Evolutionary conservation across 2,329 filamentous ascomycete species (phyloP).

Genomic region (Penicillium verrucosum): DNA sequence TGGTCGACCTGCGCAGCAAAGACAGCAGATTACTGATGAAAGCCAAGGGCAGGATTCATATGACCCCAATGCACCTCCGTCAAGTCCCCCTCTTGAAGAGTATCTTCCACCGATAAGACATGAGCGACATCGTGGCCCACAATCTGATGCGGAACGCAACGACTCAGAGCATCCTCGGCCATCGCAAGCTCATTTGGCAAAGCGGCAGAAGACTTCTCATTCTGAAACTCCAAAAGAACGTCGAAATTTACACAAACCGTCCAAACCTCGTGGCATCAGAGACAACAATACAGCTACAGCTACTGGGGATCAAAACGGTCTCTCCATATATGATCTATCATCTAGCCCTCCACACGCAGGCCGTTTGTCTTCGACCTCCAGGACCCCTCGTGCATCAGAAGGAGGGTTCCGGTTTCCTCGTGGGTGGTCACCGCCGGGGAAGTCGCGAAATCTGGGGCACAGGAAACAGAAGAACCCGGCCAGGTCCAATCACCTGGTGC

Average conservation of each 20-base stretch:
- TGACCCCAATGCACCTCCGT: slow-evolving; percentile 31
- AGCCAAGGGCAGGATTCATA: slow-evolving; percentile 35
- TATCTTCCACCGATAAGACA: slow-evolving; percentile 28
- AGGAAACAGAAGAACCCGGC: slow-evolving; percentile 16
- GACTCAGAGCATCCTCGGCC: slow-evolving; percentile 1
- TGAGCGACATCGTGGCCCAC: slow-evolving; percentile 4
- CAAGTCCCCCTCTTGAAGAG: slow-evolving; percentile 32
- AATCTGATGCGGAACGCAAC: not conserved
- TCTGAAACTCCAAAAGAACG: slow-evolving; percentile 10
- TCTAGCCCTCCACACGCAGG: slow-evolving; percentile 43
- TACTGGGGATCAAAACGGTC: not conserved
- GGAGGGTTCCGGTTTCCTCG: slow-evolving; percentile 38
- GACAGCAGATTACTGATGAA: slow-evolving; percentile 23
- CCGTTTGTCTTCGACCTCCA: slow-evolving; percentile 28
- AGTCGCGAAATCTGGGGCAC: slow-evolving; percentile 20
- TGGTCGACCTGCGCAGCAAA: slow-evolving; percentile 27
- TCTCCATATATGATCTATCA: slow-evolving; percentile 33
- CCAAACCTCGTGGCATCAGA: slow-evolving; percentile 28
- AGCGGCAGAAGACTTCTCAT: slow-evolving; percentile 37
- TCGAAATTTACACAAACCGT: slow-evolving; percentile 6
- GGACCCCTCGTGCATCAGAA: slow-evolving; percentile 18
- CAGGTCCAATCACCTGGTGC: slow-evolving; percentile 14
- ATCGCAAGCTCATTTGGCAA: slow-evolving; percentile 23
- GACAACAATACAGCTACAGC: slow-evolving; percentile 20
- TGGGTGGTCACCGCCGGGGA: slow-evolving; percentile 30